Evolutionary conservation across 257 asterid genomes (phyloP).

Genomic region (Cordia subcordata): DNA sequence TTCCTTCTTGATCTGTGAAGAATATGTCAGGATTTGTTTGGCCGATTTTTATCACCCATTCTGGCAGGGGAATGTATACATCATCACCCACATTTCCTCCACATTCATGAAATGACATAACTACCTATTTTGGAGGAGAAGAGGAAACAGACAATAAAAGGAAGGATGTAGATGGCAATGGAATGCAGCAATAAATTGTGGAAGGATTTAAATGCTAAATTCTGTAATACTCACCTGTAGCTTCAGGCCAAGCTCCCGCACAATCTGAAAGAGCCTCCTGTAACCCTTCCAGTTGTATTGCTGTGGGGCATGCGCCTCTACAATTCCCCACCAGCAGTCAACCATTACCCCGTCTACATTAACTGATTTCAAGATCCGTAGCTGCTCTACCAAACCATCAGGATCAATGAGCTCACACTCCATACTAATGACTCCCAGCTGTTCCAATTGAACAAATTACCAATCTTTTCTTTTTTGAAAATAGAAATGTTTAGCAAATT

Average conservation of each 20-base stretch:
- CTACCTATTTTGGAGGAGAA: slow-evolving; percentile 34
- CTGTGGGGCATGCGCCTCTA: slow-evolving; percentile 55
- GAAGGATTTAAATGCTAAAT: not conserved
- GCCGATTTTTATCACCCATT: slow-evolving; percentile 60
- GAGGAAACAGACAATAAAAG: not conserved
- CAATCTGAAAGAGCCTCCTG: slow-evolving; percentile 51
- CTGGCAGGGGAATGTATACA: slow-evolving; percentile 76
- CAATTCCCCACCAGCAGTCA: slow-evolving; percentile 94
- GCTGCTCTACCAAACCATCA: slow-evolving; percentile 39
- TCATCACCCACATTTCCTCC: slow-evolving; percentile 82
- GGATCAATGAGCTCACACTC: slow-evolving; percentile 59
- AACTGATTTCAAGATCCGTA: slow-evolving; percentile 46
- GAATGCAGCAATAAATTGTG: too few species aligned
- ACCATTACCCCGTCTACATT: slow-evolving; percentile 73
- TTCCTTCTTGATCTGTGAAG: slow-evolving; percentile 59
- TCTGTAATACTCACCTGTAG: slow-evolving; percentile 40
- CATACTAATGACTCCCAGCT: slow-evolving; percentile 53
- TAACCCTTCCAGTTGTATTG: slow-evolving; percentile 72
- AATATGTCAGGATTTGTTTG: slow-evolving; percentile 55
- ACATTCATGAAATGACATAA: slow-evolving; percentile 85
- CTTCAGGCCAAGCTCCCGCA: slow-evolving; percentile 47
- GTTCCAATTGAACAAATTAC: slow-evolving; percentile 1
- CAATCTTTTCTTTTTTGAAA: too few species aligned
- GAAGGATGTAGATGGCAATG: too few species aligned
- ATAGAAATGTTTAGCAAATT: too few species aligned